phyloP scores from a whole-genome alignment of 192 early-diverging fungal species.

The Coemansia asiatica region DNA sequence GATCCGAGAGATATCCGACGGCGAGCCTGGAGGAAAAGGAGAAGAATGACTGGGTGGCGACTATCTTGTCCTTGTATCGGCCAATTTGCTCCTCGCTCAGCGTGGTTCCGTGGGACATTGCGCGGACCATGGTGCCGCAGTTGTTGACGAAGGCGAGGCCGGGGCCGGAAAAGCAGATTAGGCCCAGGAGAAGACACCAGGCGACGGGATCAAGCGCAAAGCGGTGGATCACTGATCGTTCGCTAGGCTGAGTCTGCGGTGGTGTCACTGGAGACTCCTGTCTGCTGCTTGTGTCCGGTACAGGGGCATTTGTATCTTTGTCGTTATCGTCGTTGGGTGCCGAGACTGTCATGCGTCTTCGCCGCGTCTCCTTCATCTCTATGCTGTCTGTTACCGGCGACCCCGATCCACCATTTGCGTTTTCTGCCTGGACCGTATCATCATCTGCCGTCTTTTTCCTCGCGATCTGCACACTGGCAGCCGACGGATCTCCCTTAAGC shows the following conservation, averaged over 20 bases:
- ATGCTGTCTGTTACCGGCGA: slow-evolving; percentile 17
- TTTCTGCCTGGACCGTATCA: not conserved
- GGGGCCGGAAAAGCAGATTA: slow-evolving; percentile 49
- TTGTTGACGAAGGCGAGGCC: slow-evolving; percentile 54
- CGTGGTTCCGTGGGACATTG: slow-evolving; percentile 33
- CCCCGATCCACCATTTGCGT: not conserved
- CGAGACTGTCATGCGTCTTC: slow-evolving; percentile 37
- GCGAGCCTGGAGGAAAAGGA: slow-evolving; percentile 45
- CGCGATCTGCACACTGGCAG: slow-evolving; percentile 3
- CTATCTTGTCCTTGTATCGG: slow-evolving; percentile 49
- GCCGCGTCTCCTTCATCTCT: slow-evolving; percentile 43
- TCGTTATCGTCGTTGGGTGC: slow-evolving; percentile 1
- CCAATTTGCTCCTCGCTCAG: slow-evolving; percentile 35
- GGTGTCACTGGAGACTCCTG: not conserved
- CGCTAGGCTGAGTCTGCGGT: not conserved
- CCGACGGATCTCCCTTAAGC: slow-evolving; percentile 18
- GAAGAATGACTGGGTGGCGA: slow-evolving; percentile 55
- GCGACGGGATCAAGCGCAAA: slow-evolving; percentile 36
- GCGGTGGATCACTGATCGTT: slow-evolving; percentile 12
- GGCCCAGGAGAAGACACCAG: slow-evolving; percentile 42
- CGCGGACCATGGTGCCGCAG: slow-evolving; percentile 55
- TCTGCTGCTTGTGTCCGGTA: not conserved
- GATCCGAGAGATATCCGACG: slow-evolving; percentile 47
- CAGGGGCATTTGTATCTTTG: not conserved
- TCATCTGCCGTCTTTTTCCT: not conserved